Conservation (phyloP, 257 asterid genomes). For the Ligustrum vulgare region DNA sequence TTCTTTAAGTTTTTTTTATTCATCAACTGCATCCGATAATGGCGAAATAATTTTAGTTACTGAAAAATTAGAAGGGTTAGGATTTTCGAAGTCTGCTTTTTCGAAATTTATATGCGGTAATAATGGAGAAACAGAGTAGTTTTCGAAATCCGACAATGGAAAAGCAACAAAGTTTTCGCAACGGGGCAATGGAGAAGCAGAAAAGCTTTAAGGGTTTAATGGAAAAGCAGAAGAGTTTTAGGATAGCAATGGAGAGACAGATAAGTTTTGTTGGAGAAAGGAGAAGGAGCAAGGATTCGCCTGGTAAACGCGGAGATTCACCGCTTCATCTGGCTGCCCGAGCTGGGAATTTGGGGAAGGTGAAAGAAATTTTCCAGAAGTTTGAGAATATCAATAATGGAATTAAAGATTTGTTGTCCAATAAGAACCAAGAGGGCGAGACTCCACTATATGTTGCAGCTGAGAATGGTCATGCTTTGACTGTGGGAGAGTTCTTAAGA, state of each 20-base stretch:
- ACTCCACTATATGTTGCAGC: conserved; percentile 85
- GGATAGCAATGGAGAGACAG: conserved; percentile 93
- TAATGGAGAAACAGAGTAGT: conserved; percentile 69
- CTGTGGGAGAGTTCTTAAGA: conserved; percentile 79
- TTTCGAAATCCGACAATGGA: conserved; percentile 51
- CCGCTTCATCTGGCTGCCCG: conserved; percentile 90
- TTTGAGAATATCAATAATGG: conserved; percentile 40
- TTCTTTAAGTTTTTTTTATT: conserved; percentile 1
- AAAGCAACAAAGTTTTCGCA: conserved; percentile 68
- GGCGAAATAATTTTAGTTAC: conserved; percentile 28
- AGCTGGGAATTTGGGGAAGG: conserved; percentile 76
- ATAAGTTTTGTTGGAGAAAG: conserved; percentile 77
- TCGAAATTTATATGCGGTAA: conserved; percentile 18
- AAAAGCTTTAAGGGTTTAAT: conserved; percentile 82
- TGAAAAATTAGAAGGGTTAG: conserved; percentile 12
- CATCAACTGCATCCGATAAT: conserved; percentile 22
- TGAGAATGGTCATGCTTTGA: conserved; percentile 66
- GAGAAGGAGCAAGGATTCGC: conserved; percentile 79
- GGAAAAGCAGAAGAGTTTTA: conserved; percentile 96
- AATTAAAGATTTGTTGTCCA: conserved; percentile 56
- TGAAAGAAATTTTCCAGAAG: conserved; percentile 67
- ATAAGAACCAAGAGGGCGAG: conserved; percentile 92
- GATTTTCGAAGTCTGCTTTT: background rate
- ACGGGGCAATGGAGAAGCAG: conserved; percentile 71
- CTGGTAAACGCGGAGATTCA: conserved; percentile 88